Base-by-base conservation (phyloP, 129 eudicot genomes). In the Centrapalus pauciflorus region DNA sequence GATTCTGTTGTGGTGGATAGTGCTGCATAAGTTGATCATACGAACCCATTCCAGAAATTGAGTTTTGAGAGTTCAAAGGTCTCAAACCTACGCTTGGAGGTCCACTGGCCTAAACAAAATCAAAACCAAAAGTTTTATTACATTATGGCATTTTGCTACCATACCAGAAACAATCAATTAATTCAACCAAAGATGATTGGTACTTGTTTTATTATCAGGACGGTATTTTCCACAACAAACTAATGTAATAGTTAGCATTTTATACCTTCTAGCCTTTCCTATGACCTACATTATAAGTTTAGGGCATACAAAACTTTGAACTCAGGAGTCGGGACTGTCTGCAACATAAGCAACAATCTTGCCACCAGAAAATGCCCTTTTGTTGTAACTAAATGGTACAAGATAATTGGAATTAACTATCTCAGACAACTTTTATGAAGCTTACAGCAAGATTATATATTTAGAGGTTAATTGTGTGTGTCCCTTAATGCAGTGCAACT, bases 11-110 rank as follows among this genome's bases (percentile, higher is more conserved):
- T 75, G 65, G 95, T 68, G 82, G 99, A 12, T 93, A 89, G 17
- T 93, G 96, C 76, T 86, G 98, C 32, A 92, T 78, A 28, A 90
- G 83, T 73, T 92, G 98, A 50, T 92, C 98, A n/a, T 83, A 85
- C 6, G 94, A 82, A 41, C 95, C 88, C 24, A 83, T 72, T 38
- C 87, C 85, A n/a, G 93, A 78, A n/a, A 78, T 76, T 17, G 88
- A 30, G 59, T 70, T 84, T 37, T 77, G 82, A 45, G 90, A 81
- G 21, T 80, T 93, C 28, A 86, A 49, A 52, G 96, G 87, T 60
- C 99, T 79, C 60, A 79, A 79, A 57, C 95, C 91, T 25, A 82
- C 77, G 30, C 92, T 92, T 4, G 89, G 86, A 6, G 84, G 83
- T 74, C 89, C 95, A 70, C 90, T 64, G 57, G 76, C 76, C 99